A percentile compares a stretch with the other conserved stretches of the same genome.
Evolutionary conservation across 129 eudicot species (phyloP).

Genomic region (Lactuca sativa): DNA sequence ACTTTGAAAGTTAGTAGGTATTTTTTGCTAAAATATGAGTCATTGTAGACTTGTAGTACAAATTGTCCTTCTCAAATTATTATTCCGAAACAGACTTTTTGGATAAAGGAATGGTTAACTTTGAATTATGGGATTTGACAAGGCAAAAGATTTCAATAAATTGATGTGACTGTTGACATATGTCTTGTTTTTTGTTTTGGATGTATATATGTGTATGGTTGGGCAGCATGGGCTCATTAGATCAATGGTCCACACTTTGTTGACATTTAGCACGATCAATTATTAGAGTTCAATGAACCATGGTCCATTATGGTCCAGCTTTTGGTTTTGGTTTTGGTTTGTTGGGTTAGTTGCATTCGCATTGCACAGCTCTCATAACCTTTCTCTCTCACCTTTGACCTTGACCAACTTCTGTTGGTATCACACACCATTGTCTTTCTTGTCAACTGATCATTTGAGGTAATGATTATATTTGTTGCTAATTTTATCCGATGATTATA

Average conservation of each 20-base stretch:
- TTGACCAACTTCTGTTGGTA: conserved; percentile 22
- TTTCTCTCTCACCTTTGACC: conserved; percentile 9
- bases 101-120: background rate
- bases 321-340: conserved; percentile 25
- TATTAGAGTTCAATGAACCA: conserved; percentile 38
- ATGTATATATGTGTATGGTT: conserved; percentile 21
- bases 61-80: background rate
- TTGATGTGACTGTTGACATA: conserved; percentile 26
- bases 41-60: background rate
- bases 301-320: conserved; percentile 45
- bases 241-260: conserved; percentile 37
- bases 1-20: too few species aligned
- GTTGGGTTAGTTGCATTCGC: conserved; percentile 24
- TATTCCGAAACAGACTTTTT: background rate
- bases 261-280: conserved; percentile 34
- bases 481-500: conserved; percentile 6
- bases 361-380: background rate
- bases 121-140: background rate
- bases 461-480: background rate
- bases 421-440: conserved; percentile 1
- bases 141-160: conserved; percentile 1
- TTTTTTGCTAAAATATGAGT: background rate
- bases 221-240: conserved; percentile 42
- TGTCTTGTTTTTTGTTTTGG: conserved; percentile 10
- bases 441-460: conserved; percentile 3